Conservation (phyloP, 2,329 filamentous ascomycete genomes). For the Colletotrichum kahawae region DNA sequence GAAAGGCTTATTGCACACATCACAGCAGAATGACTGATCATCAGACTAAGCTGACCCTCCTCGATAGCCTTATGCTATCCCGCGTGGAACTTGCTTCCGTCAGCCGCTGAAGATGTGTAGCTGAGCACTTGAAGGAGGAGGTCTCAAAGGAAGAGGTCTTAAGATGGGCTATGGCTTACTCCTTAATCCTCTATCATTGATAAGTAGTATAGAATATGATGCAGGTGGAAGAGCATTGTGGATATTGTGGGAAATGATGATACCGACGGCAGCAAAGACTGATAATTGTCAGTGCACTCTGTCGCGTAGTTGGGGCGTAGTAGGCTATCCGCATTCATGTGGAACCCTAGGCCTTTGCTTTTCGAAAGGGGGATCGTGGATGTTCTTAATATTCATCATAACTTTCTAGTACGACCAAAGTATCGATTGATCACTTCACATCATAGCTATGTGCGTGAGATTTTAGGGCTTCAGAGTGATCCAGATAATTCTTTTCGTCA, state of each 20-base stretch:
- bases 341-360: background rate
- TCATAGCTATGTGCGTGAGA: background rate
- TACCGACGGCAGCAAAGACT: too few relatives aligned
- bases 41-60: background rate
- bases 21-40: background rate
- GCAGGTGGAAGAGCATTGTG: too few relatives aligned
- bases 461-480: background rate
- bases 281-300: too few relatives aligned
- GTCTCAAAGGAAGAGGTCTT: too few relatives aligned
- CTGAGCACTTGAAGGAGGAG: background rate
- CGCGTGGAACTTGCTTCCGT: background rate
- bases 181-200: too few relatives aligned
- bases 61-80: background rate
- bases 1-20: background rate
- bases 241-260: too few relatives aligned
- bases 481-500: background rate
- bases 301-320: too few relatives aligned
- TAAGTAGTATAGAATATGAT: too few relatives aligned
- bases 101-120: background rate
- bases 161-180: too few relatives aligned
- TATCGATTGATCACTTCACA: too few relatives aligned
- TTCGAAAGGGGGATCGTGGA: background rate
- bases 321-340: too few relatives aligned
- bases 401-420: background rate
- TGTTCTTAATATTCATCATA: background rate